These are phyloP conservation scores for Naganishia albida DNA, from an alignment of 1,284 basidiomycete genomes.

Conservation along the genomic window DNA sequence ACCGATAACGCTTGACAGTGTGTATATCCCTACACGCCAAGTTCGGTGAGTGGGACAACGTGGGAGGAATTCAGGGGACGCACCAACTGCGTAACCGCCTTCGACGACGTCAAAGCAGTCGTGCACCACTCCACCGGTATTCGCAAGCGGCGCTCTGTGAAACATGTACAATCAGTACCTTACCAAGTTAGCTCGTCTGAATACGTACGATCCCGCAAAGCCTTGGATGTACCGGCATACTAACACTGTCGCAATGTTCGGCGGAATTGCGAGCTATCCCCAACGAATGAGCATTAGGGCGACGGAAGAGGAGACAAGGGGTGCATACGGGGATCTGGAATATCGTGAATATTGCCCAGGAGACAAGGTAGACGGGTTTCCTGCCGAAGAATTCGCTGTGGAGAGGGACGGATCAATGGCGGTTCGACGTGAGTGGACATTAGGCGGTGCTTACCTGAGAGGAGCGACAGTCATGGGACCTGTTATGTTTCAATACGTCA, in stretches of 20 bases:
- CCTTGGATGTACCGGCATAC: constrained; percentile 46
- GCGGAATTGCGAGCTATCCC: constrained; percentile 40
- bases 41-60: background rate
- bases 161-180: constrained; percentile 52
- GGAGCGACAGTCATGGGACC: constrained; percentile 44
- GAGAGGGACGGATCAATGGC: constrained; percentile 1
- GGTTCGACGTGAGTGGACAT: constrained; percentile 10
- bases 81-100: constrained; percentile 48
- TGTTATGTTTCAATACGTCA: background rate
- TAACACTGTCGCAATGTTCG: constrained; percentile 40
- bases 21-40: constrained; percentile 51
- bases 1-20: constrained; percentile 47
- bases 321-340: constrained; percentile 54
- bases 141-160: constrained; percentile 53
- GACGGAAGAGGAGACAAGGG: constrained; percentile 37
- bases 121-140: constrained; percentile 56
- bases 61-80: background rate
- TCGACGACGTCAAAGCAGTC: constrained; percentile 55
- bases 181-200: constrained; percentile 55
- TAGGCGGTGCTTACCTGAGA: constrained; percentile 37
- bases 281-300: background rate
- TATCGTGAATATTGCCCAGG: constrained; percentile 49
- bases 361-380: constrained; percentile 52
- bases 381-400: constrained; percentile 48
- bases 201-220: constrained; percentile 41